Percentiles rank a stretch among this genome's conserved stretches.
Evolutionary conservation across 805 yeast genomes (phyloP).

Genomic region (Teunomyces panamensis): DNA sequence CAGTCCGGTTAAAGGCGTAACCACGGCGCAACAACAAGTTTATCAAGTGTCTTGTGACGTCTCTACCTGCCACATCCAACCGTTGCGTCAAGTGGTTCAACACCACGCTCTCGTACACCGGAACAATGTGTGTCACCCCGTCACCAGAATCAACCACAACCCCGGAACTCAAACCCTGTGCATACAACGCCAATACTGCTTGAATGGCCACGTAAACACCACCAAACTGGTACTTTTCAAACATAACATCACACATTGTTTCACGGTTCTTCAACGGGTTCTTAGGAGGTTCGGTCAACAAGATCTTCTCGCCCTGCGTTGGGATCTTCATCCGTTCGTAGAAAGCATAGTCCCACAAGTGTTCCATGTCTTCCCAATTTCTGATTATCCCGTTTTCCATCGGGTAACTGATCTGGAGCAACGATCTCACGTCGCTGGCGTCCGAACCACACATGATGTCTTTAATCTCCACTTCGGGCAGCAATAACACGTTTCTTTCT

Average conservation of each 20-base stretch:
- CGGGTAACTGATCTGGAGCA: conserved; percentile 91
- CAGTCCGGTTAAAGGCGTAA: conserved; percentile 96
- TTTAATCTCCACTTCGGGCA: conserved; percentile 70
- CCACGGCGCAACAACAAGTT: conserved; percentile 91
- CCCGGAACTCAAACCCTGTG: conserved; percentile 95
- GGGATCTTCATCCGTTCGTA: conserved; percentile 84
- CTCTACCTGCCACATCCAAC: conserved; percentile 96
- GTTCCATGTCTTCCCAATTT: conserved; percentile 99
- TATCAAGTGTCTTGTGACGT: conserved; percentile 94
- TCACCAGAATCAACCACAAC: conserved; percentile 99
- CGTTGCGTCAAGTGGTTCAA: conserved; percentile 89
- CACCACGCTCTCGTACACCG: conserved; percentile 97
- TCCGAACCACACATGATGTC: conserved; percentile 98
- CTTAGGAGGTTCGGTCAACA: conserved; percentile 97
- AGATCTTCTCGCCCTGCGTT: conserved; percentile 69
- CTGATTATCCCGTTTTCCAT: conserved; percentile 98
- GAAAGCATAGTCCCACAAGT: conserved; percentile 96
- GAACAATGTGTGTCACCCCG: conserved; percentile 97
- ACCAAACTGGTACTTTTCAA: conserved; percentile 84
- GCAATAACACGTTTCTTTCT: conserved; percentile 60
- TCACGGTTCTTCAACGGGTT: conserved; percentile 90
- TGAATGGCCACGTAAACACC: conserved; percentile 96
- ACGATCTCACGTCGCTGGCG: conserved; percentile 85
- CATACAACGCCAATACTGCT: conserved; percentile 96
- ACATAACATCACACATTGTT: conserved; percentile 88